These are phyloP conservation scores for Dispira parvispora DNA, from an alignment of 192 early-diverging fungal species.

Conservation along the genomic window DNA sequence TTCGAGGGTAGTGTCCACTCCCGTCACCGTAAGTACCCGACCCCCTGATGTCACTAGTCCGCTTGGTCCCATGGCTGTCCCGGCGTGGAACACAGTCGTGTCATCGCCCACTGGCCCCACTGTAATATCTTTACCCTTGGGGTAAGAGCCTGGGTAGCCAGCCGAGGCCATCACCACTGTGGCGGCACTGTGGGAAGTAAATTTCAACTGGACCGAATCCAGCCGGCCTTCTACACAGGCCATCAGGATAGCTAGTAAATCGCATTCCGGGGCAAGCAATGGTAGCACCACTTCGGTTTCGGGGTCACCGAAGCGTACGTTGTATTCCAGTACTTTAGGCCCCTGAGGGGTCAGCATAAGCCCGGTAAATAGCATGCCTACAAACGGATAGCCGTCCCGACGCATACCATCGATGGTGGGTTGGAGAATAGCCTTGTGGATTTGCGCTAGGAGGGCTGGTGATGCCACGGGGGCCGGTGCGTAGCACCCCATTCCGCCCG, in stretches of 20 bases:
- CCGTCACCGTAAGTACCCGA: constrained; percentile 87
- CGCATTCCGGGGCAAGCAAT: constrained; percentile 62
- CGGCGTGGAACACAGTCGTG: constrained; percentile 80
- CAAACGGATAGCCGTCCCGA: constrained; percentile 86
- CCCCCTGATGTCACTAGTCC: constrained; percentile 78
- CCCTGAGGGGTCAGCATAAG: constrained; percentile 86
- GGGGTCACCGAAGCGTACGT: constrained; percentile 95
- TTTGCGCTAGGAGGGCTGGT: constrained; percentile 42
- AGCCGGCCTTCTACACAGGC: constrained; percentile 80
- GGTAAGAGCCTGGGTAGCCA: constrained; percentile 83
- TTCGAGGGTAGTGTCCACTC: constrained; percentile 50
- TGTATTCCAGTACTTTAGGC: constrained; percentile 94
- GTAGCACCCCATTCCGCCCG: constrained; percentile 98
- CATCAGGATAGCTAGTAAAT: constrained; percentile 74
- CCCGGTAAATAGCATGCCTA: constrained; percentile 92
- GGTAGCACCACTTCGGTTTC: constrained; percentile 95
- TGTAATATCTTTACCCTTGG: constrained; percentile 63
- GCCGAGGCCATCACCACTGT: constrained; percentile 86
- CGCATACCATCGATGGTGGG: constrained; percentile 95
- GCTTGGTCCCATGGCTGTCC: constrained; percentile 39
- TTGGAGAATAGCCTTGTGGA: constrained; percentile 67
- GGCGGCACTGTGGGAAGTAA: constrained; percentile 61
- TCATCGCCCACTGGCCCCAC: constrained; percentile 29
- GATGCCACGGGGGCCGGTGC: constrained; percentile 89
- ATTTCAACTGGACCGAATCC: constrained; percentile 63